A percentile compares a stretch with the other conserved stretches of the same genome.
These are phyloP conservation scores for Phyllosticta citrichinensis DNA, from an alignment of 2,329 filamentous ascomycete species.

Conservation along the genomic window DNA sequence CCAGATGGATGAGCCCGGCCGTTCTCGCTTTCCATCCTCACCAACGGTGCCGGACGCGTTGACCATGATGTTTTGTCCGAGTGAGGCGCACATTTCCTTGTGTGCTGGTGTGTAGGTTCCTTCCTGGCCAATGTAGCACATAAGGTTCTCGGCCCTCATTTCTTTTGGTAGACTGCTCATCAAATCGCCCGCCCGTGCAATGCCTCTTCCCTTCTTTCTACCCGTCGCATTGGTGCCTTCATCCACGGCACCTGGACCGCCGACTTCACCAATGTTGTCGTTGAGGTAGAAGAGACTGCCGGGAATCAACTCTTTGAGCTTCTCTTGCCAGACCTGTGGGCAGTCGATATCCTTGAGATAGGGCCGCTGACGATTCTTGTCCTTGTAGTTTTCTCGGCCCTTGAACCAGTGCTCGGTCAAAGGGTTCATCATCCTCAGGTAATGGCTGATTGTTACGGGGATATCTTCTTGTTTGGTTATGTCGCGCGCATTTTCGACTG, in stretches of 20 bases:
- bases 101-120: constrained; percentile 94
- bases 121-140: constrained; percentile 98
- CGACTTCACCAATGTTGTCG: constrained; percentile 54
- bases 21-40: constrained; percentile 59
- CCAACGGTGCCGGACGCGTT: constrained; percentile 61
- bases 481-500: constrained; percentile 78
- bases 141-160: constrained; percentile 91
- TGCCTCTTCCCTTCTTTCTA: constrained; percentile 43
- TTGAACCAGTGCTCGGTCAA: constrained; percentile 69
- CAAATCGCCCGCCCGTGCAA: constrained; percentile 72
- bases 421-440: constrained; percentile 75
- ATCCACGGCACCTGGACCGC: constrained; percentile 45
- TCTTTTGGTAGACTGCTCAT: constrained; percentile 83
- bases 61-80: constrained; percentile 98
- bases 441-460: constrained; percentile 80
- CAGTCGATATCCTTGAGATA: constrained; percentile 98
- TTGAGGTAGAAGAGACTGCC: constrained; percentile 84
- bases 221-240: constrained; percentile 34
- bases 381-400: constrained; percentile 62
- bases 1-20: constrained; percentile 86
- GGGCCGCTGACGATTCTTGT: constrained; percentile 71
- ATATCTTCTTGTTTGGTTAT: constrained; percentile 63
- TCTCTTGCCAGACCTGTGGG: constrained; percentile 74
- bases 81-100: constrained; percentile 91
- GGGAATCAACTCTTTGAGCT: constrained; percentile 68